These are phyloP conservation scores for Hyaloperonospora arabidopsidis DNA, from an alignment of 352 stramenopile species.

Conservation along the genomic window DNA sequence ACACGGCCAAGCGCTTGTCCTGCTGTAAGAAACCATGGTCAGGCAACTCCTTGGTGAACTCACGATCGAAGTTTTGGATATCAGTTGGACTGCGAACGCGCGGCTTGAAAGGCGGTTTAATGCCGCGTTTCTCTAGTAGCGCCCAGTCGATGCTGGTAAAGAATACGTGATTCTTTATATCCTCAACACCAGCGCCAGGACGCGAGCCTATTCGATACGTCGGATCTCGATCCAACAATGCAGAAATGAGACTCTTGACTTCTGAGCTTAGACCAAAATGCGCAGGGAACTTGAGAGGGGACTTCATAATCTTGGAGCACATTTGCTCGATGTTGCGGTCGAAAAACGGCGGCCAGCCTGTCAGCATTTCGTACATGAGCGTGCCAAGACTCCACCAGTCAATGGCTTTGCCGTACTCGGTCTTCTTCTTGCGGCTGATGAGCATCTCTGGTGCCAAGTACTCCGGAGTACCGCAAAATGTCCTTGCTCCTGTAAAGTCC, in stretches of 20 bases:
- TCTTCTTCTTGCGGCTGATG: slow-evolving; percentile 82
- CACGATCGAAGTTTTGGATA: slow-evolving; percentile 85
- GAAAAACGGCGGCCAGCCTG: slow-evolving; percentile 89
- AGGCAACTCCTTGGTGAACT: slow-evolving; percentile 81
- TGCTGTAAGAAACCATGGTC: slow-evolving; percentile 73
- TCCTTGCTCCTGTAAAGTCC: slow-evolving; percentile 73
- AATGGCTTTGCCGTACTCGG: slow-evolving; percentile 87
- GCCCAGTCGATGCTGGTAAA: slow-evolving; percentile 77
- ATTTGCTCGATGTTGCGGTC: slow-evolving; percentile 88
- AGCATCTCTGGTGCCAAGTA: slow-evolving; percentile 88
- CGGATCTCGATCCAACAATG: slow-evolving; percentile 63
- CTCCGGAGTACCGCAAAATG: slow-evolving; percentile 84
- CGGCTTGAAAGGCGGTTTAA: slow-evolving; percentile 85
- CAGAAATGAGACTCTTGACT: slow-evolving; percentile 75
- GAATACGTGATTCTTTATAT: slow-evolving; percentile 78
- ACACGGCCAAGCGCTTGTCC: slow-evolving; percentile 61
- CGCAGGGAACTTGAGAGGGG: slow-evolving; percentile 78
- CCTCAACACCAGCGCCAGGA: slow-evolving; percentile 50
- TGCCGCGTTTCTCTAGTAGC: slow-evolving; percentile 49
- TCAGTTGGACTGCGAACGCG: slow-evolving; percentile 69
- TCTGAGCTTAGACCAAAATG: slow-evolving; percentile 69
- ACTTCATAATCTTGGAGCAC: slow-evolving; percentile 89
- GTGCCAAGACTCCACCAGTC: slow-evolving; percentile 93
- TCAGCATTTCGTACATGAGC: slow-evolving; percentile 93
- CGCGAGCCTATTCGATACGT: slow-evolving; percentile 64